Percentiles rank a stretch among this genome's conserved stretches.
phyloP scores from a whole-genome alignment of 257 asterid species.

The Salvia hispanica region DNA sequence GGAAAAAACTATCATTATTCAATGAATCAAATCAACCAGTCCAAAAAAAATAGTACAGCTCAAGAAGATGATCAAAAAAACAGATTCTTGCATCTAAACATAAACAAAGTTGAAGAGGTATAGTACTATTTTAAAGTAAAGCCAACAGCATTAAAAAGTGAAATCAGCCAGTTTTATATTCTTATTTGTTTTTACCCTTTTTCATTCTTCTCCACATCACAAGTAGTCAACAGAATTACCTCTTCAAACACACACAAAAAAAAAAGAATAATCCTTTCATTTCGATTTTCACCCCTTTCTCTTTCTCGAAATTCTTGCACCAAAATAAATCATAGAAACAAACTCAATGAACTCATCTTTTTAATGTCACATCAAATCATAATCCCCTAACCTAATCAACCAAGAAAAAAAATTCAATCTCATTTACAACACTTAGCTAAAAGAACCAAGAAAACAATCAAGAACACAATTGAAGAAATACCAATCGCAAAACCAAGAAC shows the following conservation, averaged over 20 bases:
- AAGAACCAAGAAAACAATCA: conserved; percentile 80
- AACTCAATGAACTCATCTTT: background rate
- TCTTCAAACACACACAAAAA: too few relatives aligned
- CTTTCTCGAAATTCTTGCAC: conserved; percentile 10
- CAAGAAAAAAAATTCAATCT: conserved; percentile 34
- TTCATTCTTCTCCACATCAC: too few relatives aligned
- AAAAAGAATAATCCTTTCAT: conserved; percentile 25
- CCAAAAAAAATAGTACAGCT: background rate
- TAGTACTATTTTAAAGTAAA: too few relatives aligned
- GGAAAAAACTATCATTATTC: background rate
- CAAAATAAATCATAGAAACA: conserved; percentile 17
- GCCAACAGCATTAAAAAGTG: too few relatives aligned
- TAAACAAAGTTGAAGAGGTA: too few relatives aligned
- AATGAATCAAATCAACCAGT: background rate
- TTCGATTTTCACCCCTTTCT: too few relatives aligned
- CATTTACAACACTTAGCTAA: conserved; percentile 80
- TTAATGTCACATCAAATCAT: background rate
- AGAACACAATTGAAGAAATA: conserved; percentile 77
- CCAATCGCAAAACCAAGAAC: conserved; percentile 92
- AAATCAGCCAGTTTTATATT: too few relatives aligned
- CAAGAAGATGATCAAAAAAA: conserved; percentile 19
- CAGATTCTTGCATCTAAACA: conserved; percentile 28
- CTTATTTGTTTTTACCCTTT: too few relatives aligned
- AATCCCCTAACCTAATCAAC: conserved; percentile 38
- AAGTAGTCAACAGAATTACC: too few relatives aligned